These are phyloP conservation scores for Nothophaeocryptopus gaeumannii DNA, from an alignment of 2,329 filamentous ascomycete genomes.

Conservation along the genomic window DNA sequence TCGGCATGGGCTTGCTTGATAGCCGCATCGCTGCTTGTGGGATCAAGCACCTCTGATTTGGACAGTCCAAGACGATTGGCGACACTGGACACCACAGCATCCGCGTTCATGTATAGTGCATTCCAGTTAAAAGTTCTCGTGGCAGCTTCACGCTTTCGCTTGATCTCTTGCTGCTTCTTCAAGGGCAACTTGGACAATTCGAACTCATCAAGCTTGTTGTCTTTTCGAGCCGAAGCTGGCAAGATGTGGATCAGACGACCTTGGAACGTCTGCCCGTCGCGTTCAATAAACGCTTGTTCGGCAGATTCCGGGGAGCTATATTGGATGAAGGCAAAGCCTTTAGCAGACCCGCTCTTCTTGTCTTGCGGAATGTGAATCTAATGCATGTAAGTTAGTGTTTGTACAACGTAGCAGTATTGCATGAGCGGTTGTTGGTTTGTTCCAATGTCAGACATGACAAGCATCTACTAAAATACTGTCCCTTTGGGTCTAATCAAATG, in stretches of 20 bases:
- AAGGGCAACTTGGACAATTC: slow-evolving; percentile 85
- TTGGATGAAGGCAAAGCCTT: slow-evolving; percentile 87
- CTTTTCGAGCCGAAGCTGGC: slow-evolving; percentile 77
- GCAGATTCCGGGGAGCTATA: slow-evolving; percentile 72
- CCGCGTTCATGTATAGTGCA: slow-evolving; percentile 95
- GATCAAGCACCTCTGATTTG: slow-evolving; percentile 89
- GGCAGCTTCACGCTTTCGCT: slow-evolving; percentile 75
- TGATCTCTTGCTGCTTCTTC: slow-evolving; percentile 90
- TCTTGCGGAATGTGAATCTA: slow-evolving; percentile 86
- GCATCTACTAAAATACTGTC: slow-evolving; percentile 99
- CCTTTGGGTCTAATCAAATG: slow-evolving; percentile 83
- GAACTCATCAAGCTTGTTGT: slow-evolving; percentile 80
- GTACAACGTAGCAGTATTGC: background rate
- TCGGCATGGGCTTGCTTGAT: slow-evolving; percentile 97
- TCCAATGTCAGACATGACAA: slow-evolving; percentile 63
- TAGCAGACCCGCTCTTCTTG: slow-evolving; percentile 66
- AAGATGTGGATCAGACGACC: slow-evolving; percentile 89
- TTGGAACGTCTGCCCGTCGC: slow-evolving; percentile 86
- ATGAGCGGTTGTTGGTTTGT: background rate
- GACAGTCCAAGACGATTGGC: slow-evolving; percentile 82
- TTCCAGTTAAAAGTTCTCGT: slow-evolving; percentile 92
- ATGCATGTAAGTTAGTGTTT: slow-evolving; percentile 3
- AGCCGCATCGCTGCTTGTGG: slow-evolving; percentile 89
- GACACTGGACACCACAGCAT: slow-evolving; percentile 88
- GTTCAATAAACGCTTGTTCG: slow-evolving; percentile 70